Conservation (phyloP, 1,139 yeast genomes). For the Meyerozyma athensensis region DNA sequence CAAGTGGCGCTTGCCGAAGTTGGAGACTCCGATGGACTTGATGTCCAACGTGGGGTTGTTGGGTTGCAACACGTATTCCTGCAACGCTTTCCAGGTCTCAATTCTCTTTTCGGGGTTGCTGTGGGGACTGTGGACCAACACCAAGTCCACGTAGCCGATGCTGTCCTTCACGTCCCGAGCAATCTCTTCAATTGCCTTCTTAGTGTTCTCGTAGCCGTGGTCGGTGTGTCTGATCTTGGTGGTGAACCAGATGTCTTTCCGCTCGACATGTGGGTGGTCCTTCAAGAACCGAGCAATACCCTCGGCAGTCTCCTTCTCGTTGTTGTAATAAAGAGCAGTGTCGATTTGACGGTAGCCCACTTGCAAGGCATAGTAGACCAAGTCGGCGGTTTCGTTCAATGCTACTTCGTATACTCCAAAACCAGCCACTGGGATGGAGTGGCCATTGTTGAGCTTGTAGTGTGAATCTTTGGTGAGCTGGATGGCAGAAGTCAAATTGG, state of each 20-base stretch:
- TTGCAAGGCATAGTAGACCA: slow-evolving; percentile 50
- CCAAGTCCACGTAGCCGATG: slow-evolving; percentile 45
- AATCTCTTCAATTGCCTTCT: slow-evolving; percentile 42
- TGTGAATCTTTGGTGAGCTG: slow-evolving; percentile 26
- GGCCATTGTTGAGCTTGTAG: slow-evolving; percentile 33
- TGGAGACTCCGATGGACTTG: slow-evolving; percentile 41
- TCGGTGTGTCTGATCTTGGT: slow-evolving; percentile 61
- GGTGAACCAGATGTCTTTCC: slow-evolving; percentile 35
- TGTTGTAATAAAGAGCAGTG: slow-evolving; percentile 53
- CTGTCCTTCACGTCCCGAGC: slow-evolving; percentile 26
- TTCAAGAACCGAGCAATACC: slow-evolving; percentile 46
- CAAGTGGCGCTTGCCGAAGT: slow-evolving; percentile 32
- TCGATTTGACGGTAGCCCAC: slow-evolving; percentile 71
- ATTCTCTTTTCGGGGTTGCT: slow-evolving; percentile 26
- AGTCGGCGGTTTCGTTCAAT: slow-evolving; percentile 27
- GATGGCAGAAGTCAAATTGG: slow-evolving; percentile 23
- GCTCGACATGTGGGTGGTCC: slow-evolving; percentile 29
- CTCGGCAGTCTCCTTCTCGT: slow-evolving; percentile 46
- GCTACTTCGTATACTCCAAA: slow-evolving; percentile 54
- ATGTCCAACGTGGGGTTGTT: slow-evolving; percentile 24
- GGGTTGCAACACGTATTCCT: slow-evolving; percentile 29
- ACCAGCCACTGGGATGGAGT: slow-evolving; percentile 51
- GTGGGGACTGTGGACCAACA: slow-evolving; percentile 33
- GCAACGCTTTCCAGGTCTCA: slow-evolving; percentile 39
- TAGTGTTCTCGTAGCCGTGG: slow-evolving; percentile 57